Evolutionary conservation across 2,329 filamentous ascomycete genomes (phyloP).

Genomic region (Macrophomina pseudophaseolina): DNA sequence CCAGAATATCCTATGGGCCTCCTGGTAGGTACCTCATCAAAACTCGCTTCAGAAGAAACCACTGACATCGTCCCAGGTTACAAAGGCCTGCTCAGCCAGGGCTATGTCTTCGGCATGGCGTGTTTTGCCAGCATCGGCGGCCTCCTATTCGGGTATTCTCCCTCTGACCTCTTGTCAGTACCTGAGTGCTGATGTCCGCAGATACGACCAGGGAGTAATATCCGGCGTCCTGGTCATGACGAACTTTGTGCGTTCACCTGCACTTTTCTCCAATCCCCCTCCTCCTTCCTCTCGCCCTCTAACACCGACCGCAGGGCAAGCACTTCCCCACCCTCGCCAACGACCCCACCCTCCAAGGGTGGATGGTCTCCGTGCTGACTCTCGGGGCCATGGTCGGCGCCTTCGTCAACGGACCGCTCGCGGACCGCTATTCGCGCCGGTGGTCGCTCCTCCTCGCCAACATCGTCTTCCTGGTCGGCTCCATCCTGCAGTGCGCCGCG

Average conservation of each 20-base stretch:
- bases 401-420: not conserved
- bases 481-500: not conserved
- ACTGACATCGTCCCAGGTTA: constrained; percentile 3
- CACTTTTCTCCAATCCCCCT: too few relatives aligned
- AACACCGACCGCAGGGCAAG: not conserved
- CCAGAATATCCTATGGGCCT: too few relatives aligned
- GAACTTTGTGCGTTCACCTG: not conserved
- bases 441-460: not conserved
- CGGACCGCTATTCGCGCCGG: not conserved
- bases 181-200: too few relatives aligned
- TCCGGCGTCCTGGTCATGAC: not conserved
- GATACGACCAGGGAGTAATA: not conserved
- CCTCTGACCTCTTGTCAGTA: too few relatives aligned
- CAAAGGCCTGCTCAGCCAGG: constrained; percentile 21
- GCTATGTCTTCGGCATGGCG: constrained; percentile 23
- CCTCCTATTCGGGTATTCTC: not conserved
- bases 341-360: not conserved
- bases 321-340: not conserved
- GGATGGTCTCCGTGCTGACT: not conserved
- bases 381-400: not conserved
- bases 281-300: too few relatives aligned
- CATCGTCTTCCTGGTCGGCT: not conserved
- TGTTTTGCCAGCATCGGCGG: constrained; percentile 2
- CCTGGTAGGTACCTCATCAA: too few relatives aligned
- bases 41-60: too few relatives aligned